Evolutionary conservation across 441 rosid genomes (phyloP).

Genomic region (Francoa sonchifolia): DNA sequence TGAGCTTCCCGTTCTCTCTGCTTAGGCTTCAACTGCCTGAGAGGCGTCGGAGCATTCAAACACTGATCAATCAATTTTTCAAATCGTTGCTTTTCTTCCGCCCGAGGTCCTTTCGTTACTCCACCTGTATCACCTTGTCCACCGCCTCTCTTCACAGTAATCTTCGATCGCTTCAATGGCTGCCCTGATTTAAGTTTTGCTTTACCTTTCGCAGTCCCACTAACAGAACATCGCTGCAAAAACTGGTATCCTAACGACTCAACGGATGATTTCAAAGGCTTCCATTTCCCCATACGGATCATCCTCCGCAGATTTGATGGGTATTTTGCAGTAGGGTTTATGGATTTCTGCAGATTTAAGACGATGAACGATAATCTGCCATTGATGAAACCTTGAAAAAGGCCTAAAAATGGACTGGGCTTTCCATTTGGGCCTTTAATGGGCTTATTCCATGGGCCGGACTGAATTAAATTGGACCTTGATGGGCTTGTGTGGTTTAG

Average conservation of each 20-base stretch:
- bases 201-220: constrained; percentile 82
- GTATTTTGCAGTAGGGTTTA: too few species aligned
- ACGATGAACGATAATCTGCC: too few species aligned
- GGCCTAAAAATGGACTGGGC: too few species aligned
- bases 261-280: constrained; percentile 16
- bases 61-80: constrained; percentile 37
- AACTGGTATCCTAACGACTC: constrained; percentile 30
- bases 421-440: too few species aligned
- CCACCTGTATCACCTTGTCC: constrained; percentile 9
- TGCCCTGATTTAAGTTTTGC: constrained; percentile 44
- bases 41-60: constrained; percentile 68
- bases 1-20: constrained; percentile 53
- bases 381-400: too few species aligned
- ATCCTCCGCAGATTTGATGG: constrained; percentile 21
- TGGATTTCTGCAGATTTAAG: too few species aligned
- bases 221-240: constrained; percentile 52
- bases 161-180: constrained; percentile 43
- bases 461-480: too few species aligned
- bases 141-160: constrained; percentile 44
- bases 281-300: constrained; percentile 38
- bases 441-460: too few species aligned
- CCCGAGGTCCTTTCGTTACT: constrained; percentile 16
- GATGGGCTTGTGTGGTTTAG: too few species aligned
- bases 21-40: constrained; percentile 44
- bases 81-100: constrained; percentile 28